Evolutionary conservation across 106 monocot genomes (phyloP).

Genomic region (Dioscorea dumetorum): DNA sequence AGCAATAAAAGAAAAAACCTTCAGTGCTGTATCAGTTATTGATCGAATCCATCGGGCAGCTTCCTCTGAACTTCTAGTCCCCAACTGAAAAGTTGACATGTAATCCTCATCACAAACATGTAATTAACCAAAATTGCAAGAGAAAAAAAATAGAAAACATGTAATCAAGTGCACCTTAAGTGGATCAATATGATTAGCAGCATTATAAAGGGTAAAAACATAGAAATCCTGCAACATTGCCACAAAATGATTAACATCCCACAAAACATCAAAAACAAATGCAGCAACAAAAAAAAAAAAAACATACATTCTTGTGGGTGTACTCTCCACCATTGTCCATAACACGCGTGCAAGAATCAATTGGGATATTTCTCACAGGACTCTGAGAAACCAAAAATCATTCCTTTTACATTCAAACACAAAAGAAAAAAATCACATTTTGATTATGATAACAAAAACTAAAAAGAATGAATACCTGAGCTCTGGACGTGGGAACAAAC

Average conservation of each 20-base stretch:
- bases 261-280: not conserved
- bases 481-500: constrained; percentile 17
- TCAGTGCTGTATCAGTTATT: constrained; percentile 44
- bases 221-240: constrained; percentile 54
- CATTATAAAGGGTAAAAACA: constrained; percentile 75
- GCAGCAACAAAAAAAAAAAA: too few species aligned
- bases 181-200: constrained; percentile 62
- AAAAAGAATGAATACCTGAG: constrained; percentile 16
- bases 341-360: constrained; percentile 33
- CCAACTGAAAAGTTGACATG: constrained; percentile 44
- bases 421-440: not conserved
- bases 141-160: not conserved
- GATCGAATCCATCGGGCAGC: constrained; percentile 72
- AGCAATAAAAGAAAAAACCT: constrained; percentile 23
- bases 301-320: not conserved
- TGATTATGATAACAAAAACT: not conserved
- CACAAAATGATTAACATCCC: not conserved
- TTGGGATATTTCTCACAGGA: constrained; percentile 20
- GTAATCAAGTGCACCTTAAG: constrained; percentile 49
- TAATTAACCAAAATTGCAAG: not conserved
- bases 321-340: constrained; percentile 30
- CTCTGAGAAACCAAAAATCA: constrained; percentile 17
- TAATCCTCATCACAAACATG: not conserved
- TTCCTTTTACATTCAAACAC: not conserved
- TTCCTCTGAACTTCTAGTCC: constrained; percentile 95